Conservation (phyloP, 108 stramenopile genomes). For the Cyclotella atomus region DNA sequence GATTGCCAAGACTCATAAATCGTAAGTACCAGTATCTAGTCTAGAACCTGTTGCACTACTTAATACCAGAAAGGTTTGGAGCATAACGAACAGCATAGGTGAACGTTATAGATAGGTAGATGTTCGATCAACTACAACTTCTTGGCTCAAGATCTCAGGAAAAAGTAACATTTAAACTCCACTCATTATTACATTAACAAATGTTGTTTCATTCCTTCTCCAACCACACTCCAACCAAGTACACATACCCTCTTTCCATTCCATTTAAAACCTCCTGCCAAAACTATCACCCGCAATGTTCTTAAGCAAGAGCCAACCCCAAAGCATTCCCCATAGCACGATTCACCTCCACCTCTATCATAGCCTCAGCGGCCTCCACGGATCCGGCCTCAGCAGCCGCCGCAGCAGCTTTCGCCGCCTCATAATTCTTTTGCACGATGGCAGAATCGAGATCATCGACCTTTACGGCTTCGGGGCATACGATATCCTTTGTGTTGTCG, state of each 20-base stretch:
- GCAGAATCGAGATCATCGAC: slow-evolving; percentile 92
- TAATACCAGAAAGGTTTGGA: too few species aligned
- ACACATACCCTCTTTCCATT: neutral
- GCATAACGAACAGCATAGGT: too few species aligned
- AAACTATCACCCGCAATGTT: too few species aligned
- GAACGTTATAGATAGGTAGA: neutral
- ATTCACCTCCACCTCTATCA: slow-evolving; percentile 95
- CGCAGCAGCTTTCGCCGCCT: slow-evolving; percentile 79
- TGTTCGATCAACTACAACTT: neutral
- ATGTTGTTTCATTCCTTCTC: neutral
- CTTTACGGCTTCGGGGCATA: slow-evolving; percentile 96
- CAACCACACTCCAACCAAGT: neutral
- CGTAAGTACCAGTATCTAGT: too few species aligned
- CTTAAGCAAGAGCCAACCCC: slow-evolving; percentile 68
- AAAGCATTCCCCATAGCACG: slow-evolving; percentile 92
- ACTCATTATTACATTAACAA: slow-evolving; percentile 11
- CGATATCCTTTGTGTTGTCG: slow-evolving; percentile 69
- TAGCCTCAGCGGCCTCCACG: slow-evolving; percentile 90
- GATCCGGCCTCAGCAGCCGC: slow-evolving; percentile 80
- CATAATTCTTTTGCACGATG: slow-evolving; percentile 78
- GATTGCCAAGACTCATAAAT: too few species aligned
- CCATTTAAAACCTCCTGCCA: neutral
- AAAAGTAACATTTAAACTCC: too few species aligned
- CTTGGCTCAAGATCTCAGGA: too few species aligned
- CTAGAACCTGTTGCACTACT: too few species aligned